phyloP scores from a whole-genome alignment of 2,329 filamentous ascomycete genomes.

The Fusarium poae region DNA sequence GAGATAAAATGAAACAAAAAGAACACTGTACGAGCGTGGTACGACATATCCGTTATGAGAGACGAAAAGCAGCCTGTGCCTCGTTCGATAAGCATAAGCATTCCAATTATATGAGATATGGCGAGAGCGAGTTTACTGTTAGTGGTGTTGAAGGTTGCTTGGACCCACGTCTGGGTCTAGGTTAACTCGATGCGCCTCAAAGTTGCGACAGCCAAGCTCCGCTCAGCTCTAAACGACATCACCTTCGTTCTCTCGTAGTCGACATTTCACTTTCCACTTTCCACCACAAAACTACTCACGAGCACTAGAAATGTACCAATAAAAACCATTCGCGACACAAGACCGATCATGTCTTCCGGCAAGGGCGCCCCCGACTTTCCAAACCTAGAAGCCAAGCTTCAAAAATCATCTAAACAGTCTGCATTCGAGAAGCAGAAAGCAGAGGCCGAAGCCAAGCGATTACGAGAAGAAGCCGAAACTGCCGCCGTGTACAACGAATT shows the following conservation, averaged over 20 bases:
- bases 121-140: not conserved
- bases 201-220: constrained; percentile 16
- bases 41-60: not conserved
- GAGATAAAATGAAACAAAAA: constrained; percentile 1
- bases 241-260: not conserved
- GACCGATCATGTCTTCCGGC: constrained; percentile 60
- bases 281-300: not conserved
- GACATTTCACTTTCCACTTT: not conserved
- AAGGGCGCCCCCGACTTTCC: constrained; percentile 72
- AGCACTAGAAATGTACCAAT: constrained; percentile 31
- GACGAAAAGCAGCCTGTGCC: not conserved
- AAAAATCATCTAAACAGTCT: constrained; percentile 85
- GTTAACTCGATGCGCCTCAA: constrained; percentile 13
- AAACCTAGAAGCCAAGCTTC: constrained; percentile 80
- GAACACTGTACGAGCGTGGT: not conserved
- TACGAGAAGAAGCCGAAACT: constrained; percentile 86
- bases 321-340: not conserved
- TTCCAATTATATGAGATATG: not conserved
- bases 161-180: constrained; percentile 9
- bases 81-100: not conserved
- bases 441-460: constrained; percentile 88
- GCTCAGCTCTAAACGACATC: constrained; percentile 17
- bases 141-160: not conserved
- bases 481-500: constrained; percentile 90
- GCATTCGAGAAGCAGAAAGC: constrained; percentile 90